A percentile compares a stretch with the other conserved stretches of the same genome.
These are phyloP conservation scores for Xylaria sp. DNA, from an alignment of 2,329 filamentous ascomycete species.

Conservation along the genomic window DNA sequence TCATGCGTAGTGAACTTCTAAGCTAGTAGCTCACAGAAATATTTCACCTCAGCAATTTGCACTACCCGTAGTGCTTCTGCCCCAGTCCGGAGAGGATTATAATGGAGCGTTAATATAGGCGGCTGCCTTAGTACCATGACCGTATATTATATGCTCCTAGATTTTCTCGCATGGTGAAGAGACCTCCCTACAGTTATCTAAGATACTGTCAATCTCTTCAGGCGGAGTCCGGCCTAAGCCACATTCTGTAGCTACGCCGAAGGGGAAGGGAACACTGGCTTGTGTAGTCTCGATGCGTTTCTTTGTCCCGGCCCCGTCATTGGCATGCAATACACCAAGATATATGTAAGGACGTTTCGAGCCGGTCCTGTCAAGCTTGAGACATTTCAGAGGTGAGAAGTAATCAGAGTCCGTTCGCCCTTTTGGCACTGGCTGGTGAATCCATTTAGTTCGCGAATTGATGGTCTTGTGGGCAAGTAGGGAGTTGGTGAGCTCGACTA, in stretches of 20 bases:
- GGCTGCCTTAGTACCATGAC: too few species aligned
- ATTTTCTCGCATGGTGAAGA: too few species aligned
- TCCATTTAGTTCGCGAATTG: conserved; percentile 31
- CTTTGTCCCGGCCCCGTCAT: conserved; percentile 33
- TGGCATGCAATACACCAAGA: conserved; percentile 35
- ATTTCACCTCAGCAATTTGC: too few species aligned
- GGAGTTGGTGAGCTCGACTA: conserved; percentile 32
- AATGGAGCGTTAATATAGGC: too few species aligned
- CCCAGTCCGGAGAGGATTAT: too few species aligned
- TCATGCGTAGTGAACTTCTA: too few species aligned
- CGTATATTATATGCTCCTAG: too few species aligned
- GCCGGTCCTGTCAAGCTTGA: conserved; percentile 27
- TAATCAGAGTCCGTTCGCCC: conserved; percentile 32
- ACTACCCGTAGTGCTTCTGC: too few species aligned
- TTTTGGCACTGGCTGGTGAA: conserved; percentile 38
- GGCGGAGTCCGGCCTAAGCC: conserved; percentile 35
- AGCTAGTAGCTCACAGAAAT: too few species aligned
- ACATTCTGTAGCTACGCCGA: conserved; percentile 36
- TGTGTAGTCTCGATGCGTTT: conserved; percentile 34
- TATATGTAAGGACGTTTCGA: conserved; percentile 30
- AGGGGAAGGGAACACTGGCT: conserved; percentile 31
- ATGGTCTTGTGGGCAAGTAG: conserved; percentile 31
- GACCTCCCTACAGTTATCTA: conserved; percentile 33
- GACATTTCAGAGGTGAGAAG: conserved; percentile 29
- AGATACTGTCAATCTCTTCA: conserved; percentile 34